These are phyloP conservation scores for Entelexis sorbosivorans DNA, from an alignment of 1,139 yeast species.

Conservation along the genomic window DNA sequence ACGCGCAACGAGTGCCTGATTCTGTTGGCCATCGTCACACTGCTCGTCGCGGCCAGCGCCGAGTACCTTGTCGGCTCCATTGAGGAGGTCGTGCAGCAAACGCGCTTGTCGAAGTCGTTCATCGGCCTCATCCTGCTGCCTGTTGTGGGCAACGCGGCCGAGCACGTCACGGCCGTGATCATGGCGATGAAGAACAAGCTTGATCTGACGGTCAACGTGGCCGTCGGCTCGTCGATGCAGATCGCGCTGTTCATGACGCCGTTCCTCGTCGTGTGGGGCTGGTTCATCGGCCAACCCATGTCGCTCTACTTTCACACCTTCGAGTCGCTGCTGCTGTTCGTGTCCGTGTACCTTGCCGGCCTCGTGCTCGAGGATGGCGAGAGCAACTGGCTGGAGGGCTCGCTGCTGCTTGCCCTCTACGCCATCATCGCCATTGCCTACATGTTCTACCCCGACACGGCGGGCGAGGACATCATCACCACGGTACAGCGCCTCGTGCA, in stretches of 20 bases:
- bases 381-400: slow-evolving; percentile 94
- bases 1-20: slow-evolving; percentile 20
- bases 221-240: slow-evolving; percentile 93
- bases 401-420: slow-evolving; percentile 78
- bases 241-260: slow-evolving; percentile 93
- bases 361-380: slow-evolving; percentile 87
- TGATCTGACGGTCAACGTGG: slow-evolving; percentile 96
- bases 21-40: slow-evolving; percentile 48
- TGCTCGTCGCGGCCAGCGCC: slow-evolving; percentile 83
- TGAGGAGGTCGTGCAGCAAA: slow-evolving; percentile 69
- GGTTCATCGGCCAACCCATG: slow-evolving; percentile 88
- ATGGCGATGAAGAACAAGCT: slow-evolving; percentile 94
- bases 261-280: slow-evolving; percentile 82
- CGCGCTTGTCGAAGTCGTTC: slow-evolving; percentile 87
- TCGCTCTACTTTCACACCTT: slow-evolving; percentile 80
- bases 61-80: slow-evolving; percentile 88
- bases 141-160: slow-evolving; percentile 97
- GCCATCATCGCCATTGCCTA: slow-evolving; percentile 79
- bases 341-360: slow-evolving; percentile 77
- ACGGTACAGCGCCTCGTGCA: slow-evolving; percentile 1
- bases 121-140: slow-evolving; percentile 90
- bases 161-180: slow-evolving; percentile 89
- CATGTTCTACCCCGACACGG: slow-evolving; percentile 59
- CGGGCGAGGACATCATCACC: neutral
- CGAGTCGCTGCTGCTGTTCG: slow-evolving; percentile 84